phyloP scores from a whole-genome alignment of 1,284 basidiomycete genomes.

The Microbotryum violaceum region DNA sequence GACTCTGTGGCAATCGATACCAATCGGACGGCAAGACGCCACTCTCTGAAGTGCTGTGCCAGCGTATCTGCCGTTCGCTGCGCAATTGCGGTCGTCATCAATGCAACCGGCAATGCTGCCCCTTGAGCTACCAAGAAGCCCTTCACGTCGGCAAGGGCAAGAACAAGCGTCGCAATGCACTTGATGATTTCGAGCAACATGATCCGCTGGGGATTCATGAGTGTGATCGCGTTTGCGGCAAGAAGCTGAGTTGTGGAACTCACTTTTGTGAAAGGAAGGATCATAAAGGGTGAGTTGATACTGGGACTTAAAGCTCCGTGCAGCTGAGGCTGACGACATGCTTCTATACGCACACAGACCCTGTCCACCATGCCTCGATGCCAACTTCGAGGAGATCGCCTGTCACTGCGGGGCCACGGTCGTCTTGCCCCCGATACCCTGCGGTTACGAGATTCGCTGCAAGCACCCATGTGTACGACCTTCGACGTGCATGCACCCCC shows the following conservation, averaged over 20 bases:
- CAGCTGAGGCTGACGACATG: neutral
- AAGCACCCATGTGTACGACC: slow-evolving; percentile 67
- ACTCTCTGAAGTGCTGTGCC: slow-evolving; percentile 59
- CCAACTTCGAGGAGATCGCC: slow-evolving; percentile 79
- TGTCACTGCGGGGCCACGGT: slow-evolving; percentile 66
- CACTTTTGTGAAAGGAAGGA: slow-evolving; percentile 57
- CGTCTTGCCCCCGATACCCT: slow-evolving; percentile 63
- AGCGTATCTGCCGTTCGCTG: slow-evolving; percentile 52
- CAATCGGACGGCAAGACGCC: neutral
- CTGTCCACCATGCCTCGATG: slow-evolving; percentile 72
- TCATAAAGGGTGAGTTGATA: slow-evolving; percentile 53
- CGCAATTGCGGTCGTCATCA: slow-evolving; percentile 60
- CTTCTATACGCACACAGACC: slow-evolving; percentile 30
- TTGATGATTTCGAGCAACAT: slow-evolving; percentile 19
- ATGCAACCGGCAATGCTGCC: slow-evolving; percentile 72
- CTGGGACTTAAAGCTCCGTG: neutral
- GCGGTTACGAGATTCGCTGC: slow-evolving; percentile 68
- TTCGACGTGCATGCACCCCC: slow-evolving; percentile 70
- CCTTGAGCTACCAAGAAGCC: slow-evolving; percentile 56
- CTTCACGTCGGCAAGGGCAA: slow-evolving; percentile 52
- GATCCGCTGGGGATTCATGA: slow-evolving; percentile 30
- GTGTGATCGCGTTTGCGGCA: slow-evolving; percentile 34
- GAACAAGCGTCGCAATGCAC: slow-evolving; percentile 23
- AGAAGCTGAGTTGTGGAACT: slow-evolving; percentile 37
- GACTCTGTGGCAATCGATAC: slow-evolving; percentile 14